Evolutionary conservation across 2,329 filamentous ascomycete genomes (phyloP), one percentile per base, ranked within the genome.

Genomic region (Nakataea oryzae): DNA sequence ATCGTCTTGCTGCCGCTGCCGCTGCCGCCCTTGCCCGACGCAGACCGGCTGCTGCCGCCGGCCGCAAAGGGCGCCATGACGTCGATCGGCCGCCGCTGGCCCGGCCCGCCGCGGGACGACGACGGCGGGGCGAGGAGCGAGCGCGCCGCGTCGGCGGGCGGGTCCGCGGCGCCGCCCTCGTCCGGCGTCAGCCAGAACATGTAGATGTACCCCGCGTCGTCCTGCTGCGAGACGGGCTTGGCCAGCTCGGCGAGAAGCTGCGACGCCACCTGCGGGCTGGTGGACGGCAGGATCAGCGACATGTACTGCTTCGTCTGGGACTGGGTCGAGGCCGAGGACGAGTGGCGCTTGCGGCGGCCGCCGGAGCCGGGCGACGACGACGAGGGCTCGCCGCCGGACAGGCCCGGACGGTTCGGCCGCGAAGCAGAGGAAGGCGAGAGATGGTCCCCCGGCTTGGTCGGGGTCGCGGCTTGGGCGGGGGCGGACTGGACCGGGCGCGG

Each of bases 131-230:
- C 74, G 55, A 87, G 79, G 59, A 89, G 77, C 13, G 83, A 81
- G 11, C 84, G 79, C 26, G 84, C 82, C 56, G 85, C 78, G 65
- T 85, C 86, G 47, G 79, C 78, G 0, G 86, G 79, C 0, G 84
- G 79, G 21, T 24, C 27, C 1, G 81, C 76, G 0, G 82, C 73
- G 0, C 79, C 72, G 9, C 84, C 75, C 2, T 80, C 81, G 47
- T 83, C 79, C 34, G 91, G 86, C 0, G 91, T 97, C 27, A 97
- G 81, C 92, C 93, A 97, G 80, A 97, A 99, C 74, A 99, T 96
- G 81, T 99, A 99, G 67, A 99, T 97, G 76, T 95, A 99, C 50
- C 95, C 95, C 14, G 88, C 79, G 67, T 96, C 90, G 66, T 95
- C 90, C 61, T 81, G 78, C 27, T 84, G 78, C 0, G 91, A 92